phyloP scores from a whole-genome alignment of 768 basidiomycete species.

The Lentinula guzmanii region DNA sequence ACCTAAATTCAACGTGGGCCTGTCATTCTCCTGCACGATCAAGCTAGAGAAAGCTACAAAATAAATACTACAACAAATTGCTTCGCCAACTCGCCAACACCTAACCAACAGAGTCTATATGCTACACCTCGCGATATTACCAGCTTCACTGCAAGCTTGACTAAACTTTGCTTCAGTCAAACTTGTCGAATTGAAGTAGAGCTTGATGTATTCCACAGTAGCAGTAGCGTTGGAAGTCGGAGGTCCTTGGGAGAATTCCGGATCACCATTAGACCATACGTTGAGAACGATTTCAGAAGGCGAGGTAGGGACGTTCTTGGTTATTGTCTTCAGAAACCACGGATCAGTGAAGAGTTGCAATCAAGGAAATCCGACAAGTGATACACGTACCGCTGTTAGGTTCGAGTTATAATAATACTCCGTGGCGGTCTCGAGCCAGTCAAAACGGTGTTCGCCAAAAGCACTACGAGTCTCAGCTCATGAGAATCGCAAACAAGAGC shows the following conservation, averaged over 20 bases:
- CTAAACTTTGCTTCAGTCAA: conserved; percentile 8
- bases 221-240: conserved; percentile 12
- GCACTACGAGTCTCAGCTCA: conserved; percentile 2
- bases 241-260: conserved; percentile 10
- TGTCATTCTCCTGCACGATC: too few species aligned
- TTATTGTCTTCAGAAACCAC: conserved; percentile 7
- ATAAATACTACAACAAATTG: too few species aligned
- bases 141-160: conserved; percentile 10
- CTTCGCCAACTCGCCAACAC: too few species aligned
- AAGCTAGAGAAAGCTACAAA: too few species aligned
- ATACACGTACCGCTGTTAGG: not conserved
- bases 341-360: not conserved
- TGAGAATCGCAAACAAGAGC: not conserved
- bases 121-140: conserved; percentile 9
- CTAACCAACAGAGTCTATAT: conserved; percentile 3
- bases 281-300: conserved; percentile 10
- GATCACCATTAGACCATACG: conserved; percentile 11
- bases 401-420: conserved; percentile 10
- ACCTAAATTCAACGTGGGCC: too few species aligned
- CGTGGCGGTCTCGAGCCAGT: conserved; percentile 9
- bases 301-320: conserved; percentile 8
- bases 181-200: conserved; percentile 14
- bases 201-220: conserved; percentile 10
- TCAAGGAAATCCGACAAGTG: not conserved
- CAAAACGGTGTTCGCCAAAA: conserved; percentile 13